Evolutionary conservation across 495 filamentous ascomycete species (phyloP).

Genomic region (Annulohypoxylon bovei): DNA sequence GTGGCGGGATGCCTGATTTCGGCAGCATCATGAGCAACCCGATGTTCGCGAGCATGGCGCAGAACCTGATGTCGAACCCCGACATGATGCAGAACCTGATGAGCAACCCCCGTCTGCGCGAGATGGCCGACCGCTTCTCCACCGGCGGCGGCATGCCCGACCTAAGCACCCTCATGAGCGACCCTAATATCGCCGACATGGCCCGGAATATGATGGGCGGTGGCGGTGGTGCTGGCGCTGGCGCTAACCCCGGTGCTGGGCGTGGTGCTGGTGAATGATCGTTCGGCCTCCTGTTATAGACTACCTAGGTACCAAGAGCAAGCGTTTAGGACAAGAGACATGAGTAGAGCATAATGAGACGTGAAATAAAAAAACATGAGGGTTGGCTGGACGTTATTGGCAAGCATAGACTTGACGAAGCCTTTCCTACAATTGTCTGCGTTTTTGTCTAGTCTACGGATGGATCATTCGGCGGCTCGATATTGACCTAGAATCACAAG

Average conservation of each 20-base stretch:
- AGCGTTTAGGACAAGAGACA: not conserved
- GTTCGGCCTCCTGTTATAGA: not conserved
- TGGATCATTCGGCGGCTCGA: not conserved
- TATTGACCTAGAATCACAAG: conserved; percentile 2
- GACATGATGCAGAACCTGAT: conserved; percentile 88
- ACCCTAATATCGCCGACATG: conserved; percentile 93
- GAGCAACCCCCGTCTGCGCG: conserved; percentile 87
- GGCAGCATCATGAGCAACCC: conserved; percentile 91
- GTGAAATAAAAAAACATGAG: not conserved
- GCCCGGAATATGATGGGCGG: conserved; percentile 82
- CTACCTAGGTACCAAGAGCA: not conserved
- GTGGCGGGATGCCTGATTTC: conserved; percentile 89
- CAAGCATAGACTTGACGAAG: not conserved
- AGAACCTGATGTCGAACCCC: conserved; percentile 96
- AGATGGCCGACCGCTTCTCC: conserved; percentile 80
- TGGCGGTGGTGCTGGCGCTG: conserved; percentile 50
- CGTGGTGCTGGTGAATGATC: conserved; percentile 36
- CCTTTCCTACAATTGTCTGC: not conserved
- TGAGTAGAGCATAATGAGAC: not conserved
- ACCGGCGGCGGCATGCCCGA: conserved; percentile 82
- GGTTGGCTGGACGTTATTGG: not conserved
- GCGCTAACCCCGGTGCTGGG: conserved; percentile 28
- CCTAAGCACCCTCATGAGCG: conserved; percentile 81
- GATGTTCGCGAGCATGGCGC: conserved; percentile 95
- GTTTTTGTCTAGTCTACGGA: not conserved